phyloP scores from a whole-genome alignment of 768 basidiomycete species.

The Mycena sanguinolenta region DNA sequence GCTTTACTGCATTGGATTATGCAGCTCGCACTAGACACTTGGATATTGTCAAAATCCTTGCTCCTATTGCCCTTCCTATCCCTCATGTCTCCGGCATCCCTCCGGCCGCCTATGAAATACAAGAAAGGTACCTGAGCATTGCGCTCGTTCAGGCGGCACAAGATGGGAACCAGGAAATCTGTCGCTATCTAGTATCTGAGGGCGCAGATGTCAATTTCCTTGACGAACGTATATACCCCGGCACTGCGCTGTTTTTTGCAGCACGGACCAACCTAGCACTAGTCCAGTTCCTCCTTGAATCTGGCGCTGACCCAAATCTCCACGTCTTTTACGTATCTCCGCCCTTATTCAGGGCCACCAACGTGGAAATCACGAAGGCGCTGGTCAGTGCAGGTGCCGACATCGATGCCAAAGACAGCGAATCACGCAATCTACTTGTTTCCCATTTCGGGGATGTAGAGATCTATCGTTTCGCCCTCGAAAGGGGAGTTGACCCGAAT shows the following conservation, averaged over 20 bases:
- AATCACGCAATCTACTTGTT: not conserved
- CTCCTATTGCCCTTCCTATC: not conserved
- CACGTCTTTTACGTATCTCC: not conserved
- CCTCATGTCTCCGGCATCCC: not conserved
- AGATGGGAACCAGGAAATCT: not conserved
- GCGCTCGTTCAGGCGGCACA: not conserved
- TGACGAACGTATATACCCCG: no score
- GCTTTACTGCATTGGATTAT: not conserved
- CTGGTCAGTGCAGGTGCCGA: not conserved
- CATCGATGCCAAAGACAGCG: not conserved
- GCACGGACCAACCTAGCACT: not conserved
- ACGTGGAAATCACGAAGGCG: not conserved
- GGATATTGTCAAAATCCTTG: not conserved
- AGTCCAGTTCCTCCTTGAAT: not conserved
- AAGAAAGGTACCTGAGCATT: not conserved
- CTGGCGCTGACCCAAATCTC: not conserved
- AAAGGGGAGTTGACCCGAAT: slow-evolving; percentile 6
- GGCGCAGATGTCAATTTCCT: not conserved
- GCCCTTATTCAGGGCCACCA: not conserved
- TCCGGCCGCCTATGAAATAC: not conserved
- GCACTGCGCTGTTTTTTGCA: not conserved
- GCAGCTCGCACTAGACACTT: not conserved
- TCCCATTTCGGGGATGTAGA: not conserved
- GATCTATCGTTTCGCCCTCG: not conserved
- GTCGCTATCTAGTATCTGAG: not conserved